A percentile compares a stretch with the other conserved stretches of the same genome.
These are phyloP conservation scores for Heterococcus sp. DNA, from an alignment of 108 stramenopile genomes.

Conservation along the genomic window DNA sequence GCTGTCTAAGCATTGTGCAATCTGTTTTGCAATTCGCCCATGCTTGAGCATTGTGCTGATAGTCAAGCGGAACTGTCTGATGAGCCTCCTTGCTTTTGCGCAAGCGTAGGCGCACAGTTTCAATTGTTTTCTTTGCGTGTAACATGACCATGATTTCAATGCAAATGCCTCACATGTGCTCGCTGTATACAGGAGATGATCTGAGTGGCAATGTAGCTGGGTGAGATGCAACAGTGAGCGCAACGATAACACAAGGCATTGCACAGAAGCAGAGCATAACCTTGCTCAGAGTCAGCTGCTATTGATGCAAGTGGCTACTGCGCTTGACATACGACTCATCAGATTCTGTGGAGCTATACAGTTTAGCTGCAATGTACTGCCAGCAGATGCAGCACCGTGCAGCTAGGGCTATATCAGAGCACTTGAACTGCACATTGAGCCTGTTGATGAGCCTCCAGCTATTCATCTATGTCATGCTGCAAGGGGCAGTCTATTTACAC, in stretches of 20 bases:
- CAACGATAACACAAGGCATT: neutral
- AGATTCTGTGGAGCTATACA: constrained; percentile 48
- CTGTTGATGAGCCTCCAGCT: constrained; percentile 30
- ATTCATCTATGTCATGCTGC: constrained; percentile 46
- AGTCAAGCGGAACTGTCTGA: no score
- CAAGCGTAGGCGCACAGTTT: no score
- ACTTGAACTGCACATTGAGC: constrained; percentile 36
- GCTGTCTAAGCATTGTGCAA: no score
- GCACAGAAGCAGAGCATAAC: no score
- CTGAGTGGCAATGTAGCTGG: neutral
- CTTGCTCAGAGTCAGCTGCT: neutral
- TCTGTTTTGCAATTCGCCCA: no score
- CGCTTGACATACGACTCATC: constrained; percentile 42
- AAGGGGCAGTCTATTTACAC: constrained; percentile 42
- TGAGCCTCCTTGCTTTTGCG: no score
- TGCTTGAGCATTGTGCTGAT: no score
- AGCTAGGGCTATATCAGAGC: constrained; percentile 31
- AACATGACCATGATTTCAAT: no score
- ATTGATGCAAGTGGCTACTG: constrained; percentile 12
- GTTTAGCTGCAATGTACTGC: constrained; percentile 32
- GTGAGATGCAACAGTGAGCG: neutral
- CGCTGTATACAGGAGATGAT: neutral
- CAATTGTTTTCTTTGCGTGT: no score
- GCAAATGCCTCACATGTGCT: no score
- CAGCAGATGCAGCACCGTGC: constrained; percentile 48